phyloP scores from a whole-genome alignment of 2,329 filamentous ascomycete species.

The Dothideomycetidae sp. region DNA sequence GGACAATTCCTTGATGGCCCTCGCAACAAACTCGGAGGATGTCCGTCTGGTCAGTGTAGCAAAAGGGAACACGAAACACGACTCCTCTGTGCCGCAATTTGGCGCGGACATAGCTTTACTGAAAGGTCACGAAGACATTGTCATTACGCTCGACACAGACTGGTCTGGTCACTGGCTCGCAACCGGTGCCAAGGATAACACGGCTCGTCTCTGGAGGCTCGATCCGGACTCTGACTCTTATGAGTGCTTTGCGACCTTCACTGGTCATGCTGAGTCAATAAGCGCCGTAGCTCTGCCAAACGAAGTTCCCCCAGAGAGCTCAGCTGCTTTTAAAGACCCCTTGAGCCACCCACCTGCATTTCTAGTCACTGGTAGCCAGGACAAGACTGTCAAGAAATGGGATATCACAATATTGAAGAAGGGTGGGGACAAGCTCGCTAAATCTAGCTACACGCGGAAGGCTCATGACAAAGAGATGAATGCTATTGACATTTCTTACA shows the following conservation, averaged over 20 bases:
- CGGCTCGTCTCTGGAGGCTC: conserved; percentile 76
- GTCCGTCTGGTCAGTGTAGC: conserved; percentile 67
- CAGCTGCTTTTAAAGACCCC: conserved; percentile 57
- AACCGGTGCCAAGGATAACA: conserved; percentile 94
- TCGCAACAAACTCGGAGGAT: conserved; percentile 92
- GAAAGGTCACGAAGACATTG: conserved; percentile 85
- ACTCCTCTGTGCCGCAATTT: conserved; percentile 46
- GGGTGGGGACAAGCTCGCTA: conserved; percentile 24
- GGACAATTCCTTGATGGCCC: conserved; percentile 66
- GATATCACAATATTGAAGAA: conserved; percentile 47
- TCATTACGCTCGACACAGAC: conserved; percentile 86
- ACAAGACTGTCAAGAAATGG: conserved; percentile 92
- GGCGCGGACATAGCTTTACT: conserved; percentile 78
- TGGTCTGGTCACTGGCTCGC: conserved; percentile 96
- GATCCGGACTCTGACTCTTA: conserved; percentile 63
- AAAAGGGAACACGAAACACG: conserved; percentile 21
- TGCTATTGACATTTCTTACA: conserved; percentile 58
- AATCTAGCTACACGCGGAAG: conserved; percentile 68
- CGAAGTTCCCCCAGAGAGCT: conserved; percentile 49
- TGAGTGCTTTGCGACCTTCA: conserved; percentile 67
- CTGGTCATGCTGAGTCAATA: conserved; percentile 85
- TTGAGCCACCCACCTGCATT: conserved; percentile 69
- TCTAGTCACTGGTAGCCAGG: conserved; percentile 82
- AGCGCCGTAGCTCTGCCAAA: conserved; percentile 78
- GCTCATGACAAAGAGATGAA: conserved; percentile 99